Evolutionary conservation across 2,329 filamentous ascomycete genomes (phyloP), one percentile per base, ranked within the genome.

Genomic region (Chrysosporium keratinophilum): DNA sequence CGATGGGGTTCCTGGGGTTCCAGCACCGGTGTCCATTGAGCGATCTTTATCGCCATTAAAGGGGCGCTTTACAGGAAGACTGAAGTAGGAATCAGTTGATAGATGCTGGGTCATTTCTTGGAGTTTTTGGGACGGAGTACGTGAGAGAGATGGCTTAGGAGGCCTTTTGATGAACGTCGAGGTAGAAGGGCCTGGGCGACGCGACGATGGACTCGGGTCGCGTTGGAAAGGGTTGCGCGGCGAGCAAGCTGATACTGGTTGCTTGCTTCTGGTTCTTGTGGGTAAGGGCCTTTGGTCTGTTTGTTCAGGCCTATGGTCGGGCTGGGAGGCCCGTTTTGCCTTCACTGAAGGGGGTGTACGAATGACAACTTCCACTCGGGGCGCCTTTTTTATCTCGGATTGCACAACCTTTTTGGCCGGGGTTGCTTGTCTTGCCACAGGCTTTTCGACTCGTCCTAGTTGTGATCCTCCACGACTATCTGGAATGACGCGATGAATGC

Each of bases 311-410:
- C 15, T 40, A 51, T 28, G 28, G 15, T 31, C 17, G 17, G 19
- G 11, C 14, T 46, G 17, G 9, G 12, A 19, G 28, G 11, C 19
- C 23, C 42, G 17, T 17, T 37, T 52, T 41, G 50, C 15, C 28
- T 43, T 50, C 6, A 23, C 37, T 11, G 48, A 50, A 28, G 42
- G 50, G n/a, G 54, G 47, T n/a, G 51, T 54, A 15, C 23, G 43
- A 54, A 57, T 57, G 19, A 57, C 55, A 39, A 57, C 47, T 43
- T 54, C 55, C 17, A 54, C 50, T 28, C 19, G 28, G 40, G 39
- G 11, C 48, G 42, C 31, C 39, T 49, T 45, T 14, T 45, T 41
- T 19, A 17, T 15, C 11, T 12, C 12, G 15, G 12, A 3, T 5
- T 44, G 37, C 28, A 5, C 15, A 3, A 17, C 12, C 19, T n/a